These are phyloP conservation scores for Immersiella caudata DNA, from an alignment of 495 filamentous ascomycete genomes.

Conservation along the genomic window DNA sequence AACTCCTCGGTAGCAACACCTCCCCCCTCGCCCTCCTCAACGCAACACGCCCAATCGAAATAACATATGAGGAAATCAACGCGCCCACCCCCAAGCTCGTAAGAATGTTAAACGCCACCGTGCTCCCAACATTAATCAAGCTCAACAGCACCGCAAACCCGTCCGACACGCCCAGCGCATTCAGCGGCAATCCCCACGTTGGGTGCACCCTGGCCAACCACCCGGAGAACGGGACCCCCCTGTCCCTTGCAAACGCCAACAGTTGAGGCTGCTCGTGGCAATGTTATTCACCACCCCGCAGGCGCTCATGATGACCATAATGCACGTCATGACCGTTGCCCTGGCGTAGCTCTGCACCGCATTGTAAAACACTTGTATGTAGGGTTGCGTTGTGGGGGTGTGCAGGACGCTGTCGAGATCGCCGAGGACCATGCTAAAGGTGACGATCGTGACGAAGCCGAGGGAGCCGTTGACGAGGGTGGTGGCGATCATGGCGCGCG, in stretches of 20 bases:
- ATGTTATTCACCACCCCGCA: conserved; percentile 57
- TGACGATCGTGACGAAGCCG: conserved; percentile 57
- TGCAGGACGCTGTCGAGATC: conserved; percentile 43
- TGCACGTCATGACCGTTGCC: conserved; percentile 53
- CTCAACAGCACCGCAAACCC: conserved; percentile 26
- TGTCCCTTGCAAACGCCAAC: conserved; percentile 60
- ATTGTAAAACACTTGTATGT: conserved; percentile 59
- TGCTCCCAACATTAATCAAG: conserved; percentile 55
- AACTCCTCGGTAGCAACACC: conserved; percentile 48
- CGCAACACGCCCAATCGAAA: conserved; percentile 52
- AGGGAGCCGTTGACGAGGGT: conserved; percentile 54
- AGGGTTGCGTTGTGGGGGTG: conserved; percentile 50
- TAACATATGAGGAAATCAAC: conserved; percentile 53
- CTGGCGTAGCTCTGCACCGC: conserved; percentile 49
- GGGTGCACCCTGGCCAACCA: conserved; percentile 54
- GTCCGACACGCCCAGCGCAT: conserved; percentile 44
- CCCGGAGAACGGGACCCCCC: conserved; percentile 57
- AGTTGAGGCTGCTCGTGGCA: conserved; percentile 60
- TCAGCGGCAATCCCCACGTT: conserved; percentile 48
- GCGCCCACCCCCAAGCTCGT: conserved; percentile 48
- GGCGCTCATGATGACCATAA: conserved; percentile 54
- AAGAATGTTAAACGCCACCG: conserved; percentile 50
- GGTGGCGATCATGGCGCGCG: conserved; percentile 56
- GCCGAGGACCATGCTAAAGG: conserved; percentile 57
- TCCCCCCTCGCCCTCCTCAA: conserved; percentile 45